Evolutionary conservation across 495 filamentous ascomycete species (phyloP), one percentile per base, ranked within the genome.

Genomic region (Penicillium roqueforti): DNA sequence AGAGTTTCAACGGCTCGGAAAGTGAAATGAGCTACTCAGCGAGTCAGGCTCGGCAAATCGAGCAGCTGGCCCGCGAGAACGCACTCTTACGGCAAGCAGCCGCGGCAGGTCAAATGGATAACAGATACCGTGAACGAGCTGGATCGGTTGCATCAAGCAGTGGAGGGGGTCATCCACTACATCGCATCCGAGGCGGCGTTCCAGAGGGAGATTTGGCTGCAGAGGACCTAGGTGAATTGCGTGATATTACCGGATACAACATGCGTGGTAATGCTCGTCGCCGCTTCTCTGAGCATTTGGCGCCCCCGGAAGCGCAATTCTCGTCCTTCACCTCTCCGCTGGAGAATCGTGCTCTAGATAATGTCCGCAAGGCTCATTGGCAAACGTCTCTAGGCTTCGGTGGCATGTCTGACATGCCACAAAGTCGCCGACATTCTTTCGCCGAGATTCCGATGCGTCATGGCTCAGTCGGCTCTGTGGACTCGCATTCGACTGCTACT

Each of bases 341-440:
- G 23, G 89, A 93, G 59, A 88, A 87, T 56, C 80, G 87, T 55
- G 86, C 86, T 40, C 66, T 91, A 11, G 89, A 91, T 38, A 88
- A 82, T 67, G 78, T 90, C 40, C 87, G 87, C 67, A 91, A 88
- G 65, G 85, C 83, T 14, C 84, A 87, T 55, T 98, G 93, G 93
- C 87, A 93, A 63, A 95, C 85, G 42, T 88, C 87, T 6, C 83
- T 91, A 19, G 88, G 87, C 0, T 96, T 95, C 63, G 85, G 83
- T 23, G 81, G 85, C 18, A 58, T 87, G 36, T 70, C 73, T 18
- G 88, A 92, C 47, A 74, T 85, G 16, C 82, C 88, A 26, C 91
- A 97, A 58, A 96, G 92, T 63, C 83, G 93, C 45, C 86, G 93
- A 3, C 93, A 98, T 70, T 97, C 93, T n/a, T 95, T 98, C 67